These are phyloP conservation scores for Cladophialophora bantiana DNA, from an alignment of 2,329 filamentous ascomycete genomes.

Conservation along the genomic window DNA sequence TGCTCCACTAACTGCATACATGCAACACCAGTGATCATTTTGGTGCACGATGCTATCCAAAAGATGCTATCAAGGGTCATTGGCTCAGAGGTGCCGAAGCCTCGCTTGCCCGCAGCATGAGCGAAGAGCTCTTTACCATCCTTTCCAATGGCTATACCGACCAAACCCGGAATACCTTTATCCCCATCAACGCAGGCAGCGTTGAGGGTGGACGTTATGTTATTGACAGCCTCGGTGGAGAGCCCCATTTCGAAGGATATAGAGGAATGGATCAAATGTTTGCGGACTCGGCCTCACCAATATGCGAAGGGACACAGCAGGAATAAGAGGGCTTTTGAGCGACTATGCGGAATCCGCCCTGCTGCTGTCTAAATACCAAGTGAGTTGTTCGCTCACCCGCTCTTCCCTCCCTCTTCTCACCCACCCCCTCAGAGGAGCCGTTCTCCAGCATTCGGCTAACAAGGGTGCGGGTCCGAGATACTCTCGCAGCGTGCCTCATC, in stretches of 20 bases:
- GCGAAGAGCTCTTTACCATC: constrained; percentile 40
- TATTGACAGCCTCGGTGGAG: constrained; percentile 26
- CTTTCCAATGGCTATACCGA: constrained; percentile 39
- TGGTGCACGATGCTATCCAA: constrained; percentile 66
- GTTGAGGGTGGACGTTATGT: constrained; percentile 21
- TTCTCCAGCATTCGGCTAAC: background rate
- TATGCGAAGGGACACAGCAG: background rate
- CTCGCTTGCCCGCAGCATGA: constrained; percentile 41
- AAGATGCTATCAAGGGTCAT: constrained; percentile 43
- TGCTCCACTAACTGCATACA: constrained; percentile 66
- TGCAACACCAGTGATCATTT: constrained; percentile 60
- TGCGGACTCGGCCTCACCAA: background rate
- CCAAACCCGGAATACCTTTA: constrained; percentile 47
- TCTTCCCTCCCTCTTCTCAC: background rate
- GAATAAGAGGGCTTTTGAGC: background rate
- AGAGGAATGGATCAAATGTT: background rate
- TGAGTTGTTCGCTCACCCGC: constrained; percentile 1
- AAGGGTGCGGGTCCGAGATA: constrained; percentile 15
- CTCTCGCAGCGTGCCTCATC: background rate
- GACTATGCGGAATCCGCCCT: background rate
- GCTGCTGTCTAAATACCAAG: constrained; percentile 9
- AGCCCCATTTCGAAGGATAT: constrained; percentile 23
- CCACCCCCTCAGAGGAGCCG: background rate
- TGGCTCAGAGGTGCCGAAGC: constrained; percentile 29
- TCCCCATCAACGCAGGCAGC: constrained; percentile 45